Evolutionary conservation across 148 eudicot genomes (phyloP), one percentile per base, ranked within the genome.

Genomic region (Chenopodium formosanum): DNA sequence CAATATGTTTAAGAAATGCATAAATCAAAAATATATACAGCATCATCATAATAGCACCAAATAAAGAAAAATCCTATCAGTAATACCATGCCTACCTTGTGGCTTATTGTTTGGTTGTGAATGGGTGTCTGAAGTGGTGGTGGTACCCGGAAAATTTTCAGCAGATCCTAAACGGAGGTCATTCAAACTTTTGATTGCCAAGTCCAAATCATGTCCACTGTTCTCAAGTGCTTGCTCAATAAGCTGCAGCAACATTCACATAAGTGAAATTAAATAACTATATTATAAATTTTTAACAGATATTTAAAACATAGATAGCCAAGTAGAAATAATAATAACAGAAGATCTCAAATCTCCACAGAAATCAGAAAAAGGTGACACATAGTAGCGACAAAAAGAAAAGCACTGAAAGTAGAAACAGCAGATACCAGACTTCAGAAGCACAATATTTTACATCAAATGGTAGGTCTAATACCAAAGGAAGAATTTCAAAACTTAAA

Each of bases 141-240:
- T 69, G 56, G 88, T 73, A 19, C 66, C 86, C 65, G 67, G 60
- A 48, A 80, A 47, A 70, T 75, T 89, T 14, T 84, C 88, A 53
- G 82, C 71, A 73, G 83, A 87, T 81, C 94, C 93, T 84, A 92
- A 79, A 75, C 90, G 87, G 40, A 94, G 92, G 78, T 93, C 97
- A 79, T 86, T 92, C 80, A 94, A 78, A 80, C 92, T 88, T 88
- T 88, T 90, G 40, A 93, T 93, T 46, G 98, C 91, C 79, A 87
- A 82, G 85, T 94, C 95, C 84, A 94, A 75, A 85, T 94, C 97
- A 87, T 90, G 85, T 70, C 94, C 95, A 81, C 86, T 87, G 80
- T 93, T 89, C 78, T 91, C 90, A 73, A 94, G 92, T 12, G 92
- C 91, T 87, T 88, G 86, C 86, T 91, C 94, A 74, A 94, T 88